Evolutionary conservation across 495 filamentous ascomycete genomes (phyloP), one percentile per base, ranked within the genome.

Genomic region (Neurospora sp.): DNA sequence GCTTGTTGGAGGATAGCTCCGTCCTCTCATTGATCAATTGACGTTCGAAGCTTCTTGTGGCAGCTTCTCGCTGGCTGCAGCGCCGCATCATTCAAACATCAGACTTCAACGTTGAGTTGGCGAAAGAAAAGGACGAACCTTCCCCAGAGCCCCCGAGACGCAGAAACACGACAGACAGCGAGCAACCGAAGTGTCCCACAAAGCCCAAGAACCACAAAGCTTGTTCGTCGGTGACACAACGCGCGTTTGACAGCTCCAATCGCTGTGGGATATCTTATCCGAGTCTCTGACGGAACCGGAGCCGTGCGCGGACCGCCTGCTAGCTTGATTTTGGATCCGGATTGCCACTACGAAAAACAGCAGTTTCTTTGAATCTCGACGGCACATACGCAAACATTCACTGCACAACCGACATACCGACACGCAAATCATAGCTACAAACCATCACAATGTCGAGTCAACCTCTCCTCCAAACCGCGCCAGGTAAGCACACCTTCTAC

Each of bases 391-490:
- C 71, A 46, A 59, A 20, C 37, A 3, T 35, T 16, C 3, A 14
- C 27, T 27, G 16, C 59, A 66, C 59, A 70, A 27, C 37, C 7
- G 66, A 70, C 37, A 69, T 69, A 68, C 37, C 53, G 22, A 11
- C 53, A 61, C 53, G 1, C 10, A 31, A 31, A 3, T 35, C 27
- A 61, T 16, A 31, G 53, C 53, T 61, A 31, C 4, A 35, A 38
- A 59, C 69, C 68, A 68, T 72, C 77, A 76, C 39, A 71, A 98
- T 98, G 95, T 98, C 95, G n/a, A 92, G 90, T 80, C 94, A 97
- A 83, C 96, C 95, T 77, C 91, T 98, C 74, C 91, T 98, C 71
- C 93, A 96, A 79, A 93, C 93, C 10, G 92, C 94, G 38, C 94
- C 93, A 73, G 90, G 91, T 92, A 68, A 53, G 41, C 16, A 46